Conservation (phyloP, 2,329 filamentous ascomycete genomes). For the Colletotrichum paranaense region DNA sequence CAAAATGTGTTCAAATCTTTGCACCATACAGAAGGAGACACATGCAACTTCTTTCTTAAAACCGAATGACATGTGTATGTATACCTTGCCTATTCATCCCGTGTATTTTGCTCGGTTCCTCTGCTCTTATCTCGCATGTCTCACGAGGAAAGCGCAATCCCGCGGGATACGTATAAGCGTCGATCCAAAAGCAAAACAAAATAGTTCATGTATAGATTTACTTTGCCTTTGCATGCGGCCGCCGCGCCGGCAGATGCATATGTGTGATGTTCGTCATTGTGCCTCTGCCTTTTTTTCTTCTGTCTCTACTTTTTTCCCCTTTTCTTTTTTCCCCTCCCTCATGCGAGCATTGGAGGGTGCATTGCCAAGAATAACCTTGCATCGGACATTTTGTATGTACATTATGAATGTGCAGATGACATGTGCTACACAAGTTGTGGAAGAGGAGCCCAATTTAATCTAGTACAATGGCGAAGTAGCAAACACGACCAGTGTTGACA, state of each 20-base stretch:
- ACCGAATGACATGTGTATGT: not conserved
- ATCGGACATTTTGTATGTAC: no score
- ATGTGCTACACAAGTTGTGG: no score
- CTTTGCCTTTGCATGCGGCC: slow-evolving; percentile 1
- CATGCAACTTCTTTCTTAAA: not conserved
- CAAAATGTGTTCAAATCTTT: not conserved
- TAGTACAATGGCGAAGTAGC: no score
- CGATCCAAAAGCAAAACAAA: not conserved
- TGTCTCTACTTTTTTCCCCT: no score
- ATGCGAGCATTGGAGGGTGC: no score
- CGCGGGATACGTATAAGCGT: not conserved
- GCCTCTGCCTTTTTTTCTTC: not conserved
- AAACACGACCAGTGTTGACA: no score
- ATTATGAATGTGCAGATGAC: no score
- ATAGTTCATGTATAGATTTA: not conserved
- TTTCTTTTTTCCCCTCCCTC: no score
- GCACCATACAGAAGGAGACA: not conserved
- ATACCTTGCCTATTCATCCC: not conserved
- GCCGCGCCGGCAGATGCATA: not conserved
- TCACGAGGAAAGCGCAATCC: not conserved
- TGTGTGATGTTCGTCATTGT: not conserved
- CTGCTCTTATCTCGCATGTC: not conserved
- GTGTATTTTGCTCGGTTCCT: not conserved
- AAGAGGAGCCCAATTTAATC: no score
- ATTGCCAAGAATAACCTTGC: no score